A percentile compares a stretch with the other conserved stretches of the same genome.
These are phyloP conservation scores for Trametes versicolor DNA, from an alignment of 1,284 basidiomycete species.

Conservation along the genomic window DNA sequence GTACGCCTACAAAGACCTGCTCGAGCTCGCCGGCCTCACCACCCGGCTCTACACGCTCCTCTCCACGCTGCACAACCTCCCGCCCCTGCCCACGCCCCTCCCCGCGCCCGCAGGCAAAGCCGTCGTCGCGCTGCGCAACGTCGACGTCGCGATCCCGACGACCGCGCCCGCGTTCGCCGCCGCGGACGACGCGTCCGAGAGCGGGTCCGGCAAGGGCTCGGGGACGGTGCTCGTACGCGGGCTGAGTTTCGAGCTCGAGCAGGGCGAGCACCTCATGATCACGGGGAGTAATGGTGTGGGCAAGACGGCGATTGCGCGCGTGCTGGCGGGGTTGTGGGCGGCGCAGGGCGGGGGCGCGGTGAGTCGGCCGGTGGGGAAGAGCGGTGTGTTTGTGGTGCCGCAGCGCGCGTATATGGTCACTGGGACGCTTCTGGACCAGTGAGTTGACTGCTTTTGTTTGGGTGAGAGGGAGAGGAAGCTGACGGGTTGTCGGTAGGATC, in stretches of 20 bases:
- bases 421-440: constrained; percentile 90
- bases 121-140: constrained; percentile 61
- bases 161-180: constrained; percentile 37
- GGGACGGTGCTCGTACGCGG: constrained; percentile 71
- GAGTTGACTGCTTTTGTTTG: constrained; percentile 41
- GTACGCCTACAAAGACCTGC: constrained; percentile 92
- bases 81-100: constrained; percentile 47
- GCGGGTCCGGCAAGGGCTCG: constrained; percentile 30
- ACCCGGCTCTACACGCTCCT: constrained; percentile 90
- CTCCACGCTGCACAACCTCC: constrained; percentile 84
- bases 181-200: constrained; percentile 43
- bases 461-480: neutral
- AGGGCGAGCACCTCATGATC: constrained; percentile 93
- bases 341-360: constrained; percentile 58
- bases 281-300: constrained; percentile 95
- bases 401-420: constrained; percentile 93
- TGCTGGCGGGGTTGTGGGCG: constrained; percentile 91
- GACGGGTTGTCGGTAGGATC: constrained; percentile 46
- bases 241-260: constrained; percentile 75
- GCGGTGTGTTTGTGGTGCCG: constrained; percentile 88
- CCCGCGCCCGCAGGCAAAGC: constrained; percentile 49
- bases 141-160: constrained; percentile 82
- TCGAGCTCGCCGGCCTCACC: constrained; percentile 94
- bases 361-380: constrained; percentile 53
- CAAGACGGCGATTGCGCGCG: constrained; percentile 92